Evolutionary conservation across 2,329 filamentous ascomycete species (phyloP).

Genomic region (Microsporum audouinii): DNA sequence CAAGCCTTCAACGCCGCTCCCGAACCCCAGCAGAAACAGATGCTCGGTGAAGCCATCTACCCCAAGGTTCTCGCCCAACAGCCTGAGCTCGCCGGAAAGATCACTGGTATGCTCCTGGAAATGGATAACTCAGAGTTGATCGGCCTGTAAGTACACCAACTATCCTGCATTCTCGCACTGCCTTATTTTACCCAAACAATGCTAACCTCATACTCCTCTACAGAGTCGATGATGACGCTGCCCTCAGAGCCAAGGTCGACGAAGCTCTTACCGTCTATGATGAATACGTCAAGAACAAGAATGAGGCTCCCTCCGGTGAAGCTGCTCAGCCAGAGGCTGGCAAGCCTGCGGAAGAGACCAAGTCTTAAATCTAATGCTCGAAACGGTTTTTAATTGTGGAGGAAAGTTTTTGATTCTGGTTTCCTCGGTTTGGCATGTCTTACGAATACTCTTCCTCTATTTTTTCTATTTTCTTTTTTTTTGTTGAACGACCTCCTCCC

Average conservation of each 20-base stretch:
- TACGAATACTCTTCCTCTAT: constrained; percentile 12
- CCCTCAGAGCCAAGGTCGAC: constrained; percentile 89
- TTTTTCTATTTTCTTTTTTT: constrained; percentile 6
- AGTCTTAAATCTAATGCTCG: constrained; percentile 12
- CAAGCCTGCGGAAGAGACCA: constrained; percentile 30
- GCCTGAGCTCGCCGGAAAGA: constrained; percentile 94
- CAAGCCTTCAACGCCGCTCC: constrained; percentile 41
- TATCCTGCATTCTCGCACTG: not conserved
- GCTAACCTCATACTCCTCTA: not conserved
- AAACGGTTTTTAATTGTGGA: constrained; percentile 3
- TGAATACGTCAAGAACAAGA: constrained; percentile 90
- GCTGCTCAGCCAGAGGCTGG: constrained; percentile 36
- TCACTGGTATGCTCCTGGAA: constrained; percentile 98
- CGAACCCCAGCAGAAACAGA: constrained; percentile 88
- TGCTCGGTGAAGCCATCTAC: constrained; percentile 94
- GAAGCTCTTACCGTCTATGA: constrained; percentile 96
- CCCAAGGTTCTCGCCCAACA: constrained; percentile 95
- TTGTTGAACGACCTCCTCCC: not conserved
- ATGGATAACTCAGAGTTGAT: constrained; percentile 96
- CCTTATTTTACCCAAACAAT: not conserved
- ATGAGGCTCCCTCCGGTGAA: constrained; percentile 33
- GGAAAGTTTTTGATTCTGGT: constrained; percentile 10
- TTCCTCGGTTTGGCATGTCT: constrained; percentile 12
- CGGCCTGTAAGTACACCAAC: constrained; percentile 64
- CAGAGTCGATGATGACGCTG: constrained; percentile 78